Evolutionary conservation across 108 stramenopile genomes (phyloP).

Genomic region (Pseudonitzschia pungens): DNA sequence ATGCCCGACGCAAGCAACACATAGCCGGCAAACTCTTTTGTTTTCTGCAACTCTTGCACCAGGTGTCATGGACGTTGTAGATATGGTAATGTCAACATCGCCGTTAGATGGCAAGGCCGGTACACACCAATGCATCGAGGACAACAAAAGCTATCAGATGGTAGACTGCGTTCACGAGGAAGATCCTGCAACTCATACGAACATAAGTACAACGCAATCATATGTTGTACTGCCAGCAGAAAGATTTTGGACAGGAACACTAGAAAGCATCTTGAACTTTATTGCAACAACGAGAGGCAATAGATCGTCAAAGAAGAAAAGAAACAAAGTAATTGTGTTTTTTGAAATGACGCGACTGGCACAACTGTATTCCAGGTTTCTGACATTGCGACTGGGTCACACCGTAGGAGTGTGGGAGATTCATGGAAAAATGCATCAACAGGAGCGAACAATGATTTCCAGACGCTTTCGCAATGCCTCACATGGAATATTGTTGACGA

Average conservation of each 20-base stretch:
- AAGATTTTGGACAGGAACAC: conserved; percentile 47
- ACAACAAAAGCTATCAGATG: conserved; percentile 14
- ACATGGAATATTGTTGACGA: conserved; percentile 74
- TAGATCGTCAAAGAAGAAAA: conserved; percentile 24
- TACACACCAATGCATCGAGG: neutral
- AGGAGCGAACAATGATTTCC: conserved; percentile 66
- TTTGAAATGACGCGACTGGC: conserved; percentile 84
- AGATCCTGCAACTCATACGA: conserved; percentile 57
- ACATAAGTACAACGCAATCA: conserved; percentile 1
- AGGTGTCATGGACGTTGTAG: conserved; percentile 63
- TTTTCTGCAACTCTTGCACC: conserved; percentile 92
- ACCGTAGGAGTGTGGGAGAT: conserved; percentile 69
- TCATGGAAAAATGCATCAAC: conserved; percentile 88
- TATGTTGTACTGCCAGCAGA: conserved; percentile 49
- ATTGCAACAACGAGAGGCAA: conserved; percentile 14
- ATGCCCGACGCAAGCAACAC: neutral
- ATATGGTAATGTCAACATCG: conserved; percentile 43
- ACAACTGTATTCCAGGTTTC: conserved; percentile 69
- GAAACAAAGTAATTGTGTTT: conserved; percentile 82
- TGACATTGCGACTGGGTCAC: conserved; percentile 51
- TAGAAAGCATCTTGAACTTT: conserved; percentile 57
- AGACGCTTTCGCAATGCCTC: conserved; percentile 60
- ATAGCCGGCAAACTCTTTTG: conserved; percentile 81
- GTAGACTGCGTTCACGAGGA: conserved; percentile 65
- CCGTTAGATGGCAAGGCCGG: neutral